Percentiles rank a stretch among this genome's conserved stretches.
Conservation (phyloP, 2,329 filamentous ascomycete genomes). For the Colletotrichum sp. region DNA sequence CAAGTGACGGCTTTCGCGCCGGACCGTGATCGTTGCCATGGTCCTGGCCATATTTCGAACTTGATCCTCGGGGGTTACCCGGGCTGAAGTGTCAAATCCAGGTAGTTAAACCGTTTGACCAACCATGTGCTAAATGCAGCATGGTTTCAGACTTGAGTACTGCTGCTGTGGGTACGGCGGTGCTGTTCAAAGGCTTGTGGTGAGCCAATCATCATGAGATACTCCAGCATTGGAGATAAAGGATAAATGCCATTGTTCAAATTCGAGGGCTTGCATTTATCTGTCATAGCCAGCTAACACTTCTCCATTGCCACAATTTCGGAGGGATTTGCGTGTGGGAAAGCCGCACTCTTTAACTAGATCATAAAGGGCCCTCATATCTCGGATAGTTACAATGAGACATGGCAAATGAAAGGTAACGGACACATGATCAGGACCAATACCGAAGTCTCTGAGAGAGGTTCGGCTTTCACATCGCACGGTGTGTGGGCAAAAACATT, state of each 20-base stretch:
- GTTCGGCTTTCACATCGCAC: too few relatives aligned
- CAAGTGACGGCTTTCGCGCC: not conserved
- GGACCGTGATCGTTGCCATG: too few relatives aligned
- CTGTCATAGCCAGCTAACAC: not conserved
- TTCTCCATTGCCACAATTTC: rapidly evolving
- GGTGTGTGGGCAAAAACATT: too few relatives aligned
- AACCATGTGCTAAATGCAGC: not conserved
- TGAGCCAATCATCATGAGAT: not conserved
- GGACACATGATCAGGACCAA: too few relatives aligned
- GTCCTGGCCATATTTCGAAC: not conserved
- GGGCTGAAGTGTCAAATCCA: not conserved
- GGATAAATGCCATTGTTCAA: rapidly evolving
- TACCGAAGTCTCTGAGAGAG: too few relatives aligned
- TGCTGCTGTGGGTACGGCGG: not conserved
- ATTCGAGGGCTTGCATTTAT: not conserved
- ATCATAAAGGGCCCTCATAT: not conserved
- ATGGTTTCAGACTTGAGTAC: not conserved
- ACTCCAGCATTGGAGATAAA: not conserved
- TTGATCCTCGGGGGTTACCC: not conserved
- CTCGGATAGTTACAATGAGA: not conserved
- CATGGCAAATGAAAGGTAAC: too few relatives aligned
- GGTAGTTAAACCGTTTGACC: not conserved
- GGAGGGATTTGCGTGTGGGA: not conserved
- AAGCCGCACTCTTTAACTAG: not conserved
- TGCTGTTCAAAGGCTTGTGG: not conserved